Percentiles rank a stretch among this genome's conserved stretches.
Evolutionary conservation across 441 rosid genomes (phyloP).

Genomic region (Biscutella laevigata): DNA sequence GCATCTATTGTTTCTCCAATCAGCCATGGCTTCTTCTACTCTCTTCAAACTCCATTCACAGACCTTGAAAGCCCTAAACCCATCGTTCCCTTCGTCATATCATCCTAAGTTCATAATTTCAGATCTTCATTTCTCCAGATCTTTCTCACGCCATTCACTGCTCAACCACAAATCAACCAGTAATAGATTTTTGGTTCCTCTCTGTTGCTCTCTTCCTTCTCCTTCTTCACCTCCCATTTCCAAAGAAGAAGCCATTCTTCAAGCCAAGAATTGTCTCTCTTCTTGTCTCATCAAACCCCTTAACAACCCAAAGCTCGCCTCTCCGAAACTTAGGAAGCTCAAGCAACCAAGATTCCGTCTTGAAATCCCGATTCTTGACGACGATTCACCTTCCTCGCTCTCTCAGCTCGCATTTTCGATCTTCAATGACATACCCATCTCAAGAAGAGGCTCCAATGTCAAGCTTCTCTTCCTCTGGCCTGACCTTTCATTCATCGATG

Average conservation of each 20-base stretch:
- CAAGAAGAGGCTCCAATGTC: conserved; percentile 47
- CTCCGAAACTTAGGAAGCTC: conserved; percentile 58
- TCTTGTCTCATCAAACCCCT: conserved; percentile 62
- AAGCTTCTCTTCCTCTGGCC: conserved; percentile 56
- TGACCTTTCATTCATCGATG: conserved; percentile 22
- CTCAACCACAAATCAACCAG: conserved; percentile 17
- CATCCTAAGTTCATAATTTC: conserved; percentile 10
- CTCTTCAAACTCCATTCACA: conserved; percentile 34
- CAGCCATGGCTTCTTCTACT: conserved; percentile 48
- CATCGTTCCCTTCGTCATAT: conserved; percentile 14
- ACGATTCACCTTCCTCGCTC: conserved; percentile 62
- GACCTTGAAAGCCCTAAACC: conserved; percentile 17
- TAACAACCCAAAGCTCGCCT: conserved; percentile 53
- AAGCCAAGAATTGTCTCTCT: conserved; percentile 71
- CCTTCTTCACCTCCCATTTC: conserved; percentile 54
- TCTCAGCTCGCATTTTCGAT: conserved; percentile 48
- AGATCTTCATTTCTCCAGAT: conserved; percentile 18
- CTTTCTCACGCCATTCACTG: background rate
- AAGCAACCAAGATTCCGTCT: conserved; percentile 70
- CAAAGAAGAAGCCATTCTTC: conserved; percentile 73
- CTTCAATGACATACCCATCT: conserved; percentile 42
- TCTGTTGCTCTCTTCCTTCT: conserved; percentile 32
- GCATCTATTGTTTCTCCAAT: background rate
- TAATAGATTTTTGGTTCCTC: conserved; percentile 17
- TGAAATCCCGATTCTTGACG: conserved; percentile 61